A percentile compares a stretch with the other conserved stretches of the same genome.
These are phyloP conservation scores for Sordariomycetes sp. DNA, from an alignment of 2,329 filamentous ascomycete genomes.

Conservation along the genomic window DNA sequence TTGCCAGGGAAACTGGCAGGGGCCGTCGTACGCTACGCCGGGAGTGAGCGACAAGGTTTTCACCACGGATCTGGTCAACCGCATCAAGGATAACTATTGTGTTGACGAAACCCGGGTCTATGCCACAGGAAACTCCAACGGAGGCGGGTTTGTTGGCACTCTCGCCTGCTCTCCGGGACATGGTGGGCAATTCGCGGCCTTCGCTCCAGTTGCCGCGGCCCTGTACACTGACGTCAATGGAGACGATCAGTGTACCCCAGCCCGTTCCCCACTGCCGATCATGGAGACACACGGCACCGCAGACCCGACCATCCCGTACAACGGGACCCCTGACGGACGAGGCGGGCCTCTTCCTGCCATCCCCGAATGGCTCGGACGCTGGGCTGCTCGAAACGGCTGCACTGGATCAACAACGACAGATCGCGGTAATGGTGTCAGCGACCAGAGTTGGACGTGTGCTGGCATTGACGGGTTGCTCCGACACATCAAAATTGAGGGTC, in stretches of 20 bases:
- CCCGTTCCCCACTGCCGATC: conserved; percentile 11
- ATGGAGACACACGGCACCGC: conserved; percentile 2
- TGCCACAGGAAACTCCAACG: conserved; percentile 33
- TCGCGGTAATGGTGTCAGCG: background rate
- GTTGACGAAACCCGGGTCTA: conserved; percentile 31
- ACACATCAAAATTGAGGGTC: conserved; percentile 11
- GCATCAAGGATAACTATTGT: conserved; percentile 25
- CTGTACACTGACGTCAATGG: conserved; percentile 27
- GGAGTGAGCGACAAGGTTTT: conserved; percentile 29
- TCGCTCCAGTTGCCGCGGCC: conserved; percentile 29
- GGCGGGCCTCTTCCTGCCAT: conserved; percentile 34
- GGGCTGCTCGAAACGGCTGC: conserved; percentile 20
- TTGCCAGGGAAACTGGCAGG: conserved; percentile 25
- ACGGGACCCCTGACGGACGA: conserved; percentile 23
- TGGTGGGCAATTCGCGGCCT: conserved; percentile 27
- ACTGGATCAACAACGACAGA: background rate
- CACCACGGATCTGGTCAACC: conserved; percentile 29
- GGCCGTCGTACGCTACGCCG: conserved; percentile 22
- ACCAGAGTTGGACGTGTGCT: background rate
- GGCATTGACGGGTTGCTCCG: conserved; percentile 4
- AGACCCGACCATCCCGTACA: conserved; percentile 1
- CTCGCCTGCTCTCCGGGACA: conserved; percentile 28
- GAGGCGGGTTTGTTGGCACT: conserved; percentile 31
- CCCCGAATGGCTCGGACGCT: conserved; percentile 25
- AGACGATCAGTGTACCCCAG: conserved; percentile 19